Percentiles rank a stretch among this genome's conserved stretches.
Conservation (phyloP, 1,139 yeast species). For the Suhomyces guaymorum region DNA sequence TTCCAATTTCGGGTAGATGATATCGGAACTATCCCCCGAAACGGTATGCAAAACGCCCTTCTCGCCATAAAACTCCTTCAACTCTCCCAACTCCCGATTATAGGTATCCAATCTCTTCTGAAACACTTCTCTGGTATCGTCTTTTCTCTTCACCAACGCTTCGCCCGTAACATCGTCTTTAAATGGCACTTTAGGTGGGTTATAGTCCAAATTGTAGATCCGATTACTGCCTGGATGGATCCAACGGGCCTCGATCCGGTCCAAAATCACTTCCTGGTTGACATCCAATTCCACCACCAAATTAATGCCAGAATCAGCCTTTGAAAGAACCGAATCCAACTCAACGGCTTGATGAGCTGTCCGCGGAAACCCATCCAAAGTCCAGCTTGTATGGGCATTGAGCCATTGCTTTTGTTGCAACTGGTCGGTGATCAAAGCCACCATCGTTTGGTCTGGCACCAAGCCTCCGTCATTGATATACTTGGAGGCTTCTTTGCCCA, state of each 20-base stretch:
- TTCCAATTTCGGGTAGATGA: conserved; percentile 71
- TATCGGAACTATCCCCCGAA: conserved; percentile 78
- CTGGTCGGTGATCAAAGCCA: conserved; percentile 55
- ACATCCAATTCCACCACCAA: conserved; percentile 84
- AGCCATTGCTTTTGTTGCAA: conserved; percentile 50
- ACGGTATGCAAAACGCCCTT: conserved; percentile 58
- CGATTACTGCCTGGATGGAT: conserved; percentile 84
- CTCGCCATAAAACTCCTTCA: conserved; percentile 59
- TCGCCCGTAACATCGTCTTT: conserved; percentile 90
- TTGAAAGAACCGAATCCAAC: conserved; percentile 49
- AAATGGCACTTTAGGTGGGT: conserved; percentile 83
- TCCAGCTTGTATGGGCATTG: conserved; percentile 54
- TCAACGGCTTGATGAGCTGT: conserved; percentile 69
- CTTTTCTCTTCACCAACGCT: conserved; percentile 72
- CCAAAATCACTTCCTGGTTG: conserved; percentile 74
- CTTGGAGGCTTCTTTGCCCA: conserved; percentile 60
- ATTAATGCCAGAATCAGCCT: no score
- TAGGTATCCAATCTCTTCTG: conserved; percentile 66
- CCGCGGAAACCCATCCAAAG: conserved; percentile 91
- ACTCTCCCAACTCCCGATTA: conserved; percentile 58
- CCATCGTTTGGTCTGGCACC: conserved; percentile 73
- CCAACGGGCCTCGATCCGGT: conserved; percentile 83
- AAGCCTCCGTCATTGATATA: conserved; percentile 65
- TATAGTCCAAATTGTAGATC: conserved; percentile 80
- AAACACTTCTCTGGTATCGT: conserved; percentile 74